A percentile compares a stretch with the other conserved stretches of the same genome.
Conservation (phyloP, 805 yeast species). For the Scheffersomyces stipitis region DNA sequence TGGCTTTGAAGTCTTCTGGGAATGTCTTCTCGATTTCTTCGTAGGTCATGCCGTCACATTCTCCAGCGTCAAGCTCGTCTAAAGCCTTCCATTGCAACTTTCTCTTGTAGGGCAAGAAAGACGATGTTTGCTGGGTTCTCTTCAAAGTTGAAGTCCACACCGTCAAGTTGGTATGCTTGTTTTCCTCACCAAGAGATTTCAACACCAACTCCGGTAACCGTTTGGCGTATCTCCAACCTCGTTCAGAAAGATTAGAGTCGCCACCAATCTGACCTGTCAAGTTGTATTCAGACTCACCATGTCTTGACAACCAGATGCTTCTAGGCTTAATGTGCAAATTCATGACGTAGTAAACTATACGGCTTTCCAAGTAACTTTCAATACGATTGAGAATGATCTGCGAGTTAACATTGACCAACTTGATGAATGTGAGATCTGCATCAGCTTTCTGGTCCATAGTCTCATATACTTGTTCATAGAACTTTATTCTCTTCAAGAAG, state of each 20-base stretch:
- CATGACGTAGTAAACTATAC: conserved; percentile 95
- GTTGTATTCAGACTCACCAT: conserved; percentile 92
- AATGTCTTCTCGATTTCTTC: conserved; percentile 82
- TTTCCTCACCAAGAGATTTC: conserved; percentile 60
- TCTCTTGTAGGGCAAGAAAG: conserved; percentile 68
- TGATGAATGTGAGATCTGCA: conserved; percentile 75
- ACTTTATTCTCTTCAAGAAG: conserved; percentile 68
- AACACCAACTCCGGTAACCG: conserved; percentile 77
- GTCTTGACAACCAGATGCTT: conserved; percentile 90
- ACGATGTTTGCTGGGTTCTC: conserved; percentile 92
- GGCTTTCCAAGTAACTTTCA: conserved; percentile 83
- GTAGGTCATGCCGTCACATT: conserved; percentile 92
- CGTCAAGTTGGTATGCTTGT: conserved; percentile 56
- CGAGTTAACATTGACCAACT: conserved; percentile 81
- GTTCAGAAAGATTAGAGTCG: conserved; percentile 77
- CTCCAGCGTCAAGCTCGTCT: conserved; percentile 96
- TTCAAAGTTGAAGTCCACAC: conserved; percentile 94
- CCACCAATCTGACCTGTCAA: conserved; percentile 96
- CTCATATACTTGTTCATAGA: conserved; percentile 75
- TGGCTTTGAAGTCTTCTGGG: conserved; percentile 93
- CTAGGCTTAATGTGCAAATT: conserved; percentile 92
- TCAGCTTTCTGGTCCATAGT: conserved; percentile 62
- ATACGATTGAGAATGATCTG: conserved; percentile 87
- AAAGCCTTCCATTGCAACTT: conserved; percentile 94
- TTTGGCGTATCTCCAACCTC: conserved; percentile 82